A percentile compares a stretch with the other conserved stretches of the same genome.
These are phyloP conservation scores for Talaromyces thailandensis DNA, from an alignment of 495 filamentous ascomycete genomes.

Conservation along the genomic window DNA sequence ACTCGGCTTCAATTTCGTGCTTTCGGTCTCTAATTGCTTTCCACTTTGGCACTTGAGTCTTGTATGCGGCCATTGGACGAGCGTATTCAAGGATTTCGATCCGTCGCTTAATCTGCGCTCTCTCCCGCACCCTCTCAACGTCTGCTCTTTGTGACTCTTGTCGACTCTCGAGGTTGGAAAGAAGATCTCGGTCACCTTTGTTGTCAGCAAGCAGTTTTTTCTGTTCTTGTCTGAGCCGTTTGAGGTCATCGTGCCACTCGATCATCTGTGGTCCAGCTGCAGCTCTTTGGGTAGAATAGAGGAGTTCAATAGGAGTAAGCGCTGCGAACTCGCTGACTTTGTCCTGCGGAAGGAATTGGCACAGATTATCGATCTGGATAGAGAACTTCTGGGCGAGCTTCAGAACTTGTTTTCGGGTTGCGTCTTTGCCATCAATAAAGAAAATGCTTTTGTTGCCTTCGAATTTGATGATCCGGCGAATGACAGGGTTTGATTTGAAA, in stretches of 20 bases:
- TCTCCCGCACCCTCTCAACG: constrained; percentile 72
- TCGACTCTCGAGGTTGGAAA: constrained; percentile 58
- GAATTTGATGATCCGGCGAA: constrained; percentile 65
- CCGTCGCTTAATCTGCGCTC: constrained; percentile 54
- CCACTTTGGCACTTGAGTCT: constrained; percentile 17
- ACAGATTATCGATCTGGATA: constrained; percentile 96
- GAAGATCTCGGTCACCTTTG: constrained; percentile 46
- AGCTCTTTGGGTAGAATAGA: constrained; percentile 77
- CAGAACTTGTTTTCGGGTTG: constrained; percentile 49
- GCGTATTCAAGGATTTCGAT: constrained; percentile 58
- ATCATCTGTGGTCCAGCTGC: constrained; percentile 75
- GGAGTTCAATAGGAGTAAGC: constrained; percentile 73
- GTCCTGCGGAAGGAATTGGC: constrained; percentile 96
- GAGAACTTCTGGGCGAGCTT: constrained; percentile 57
- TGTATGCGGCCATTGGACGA: constrained; percentile 58
- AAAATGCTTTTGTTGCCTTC: constrained; percentile 75
- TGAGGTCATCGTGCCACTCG: constrained; percentile 67
- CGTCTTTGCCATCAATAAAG: constrained; percentile 54
- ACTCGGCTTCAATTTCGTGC: constrained; percentile 36
- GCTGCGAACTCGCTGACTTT: constrained; percentile 91
- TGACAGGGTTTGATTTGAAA: constrained; percentile 52
- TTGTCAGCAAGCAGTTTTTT: constrained; percentile 53
- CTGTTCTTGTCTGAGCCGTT: constrained; percentile 57
- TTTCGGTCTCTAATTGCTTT: constrained; percentile 38
- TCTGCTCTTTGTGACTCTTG: constrained; percentile 74